Evolutionary conservation across 352 stramenopile species (phyloP).

Genomic region (Globisporangium canariense): DNA sequence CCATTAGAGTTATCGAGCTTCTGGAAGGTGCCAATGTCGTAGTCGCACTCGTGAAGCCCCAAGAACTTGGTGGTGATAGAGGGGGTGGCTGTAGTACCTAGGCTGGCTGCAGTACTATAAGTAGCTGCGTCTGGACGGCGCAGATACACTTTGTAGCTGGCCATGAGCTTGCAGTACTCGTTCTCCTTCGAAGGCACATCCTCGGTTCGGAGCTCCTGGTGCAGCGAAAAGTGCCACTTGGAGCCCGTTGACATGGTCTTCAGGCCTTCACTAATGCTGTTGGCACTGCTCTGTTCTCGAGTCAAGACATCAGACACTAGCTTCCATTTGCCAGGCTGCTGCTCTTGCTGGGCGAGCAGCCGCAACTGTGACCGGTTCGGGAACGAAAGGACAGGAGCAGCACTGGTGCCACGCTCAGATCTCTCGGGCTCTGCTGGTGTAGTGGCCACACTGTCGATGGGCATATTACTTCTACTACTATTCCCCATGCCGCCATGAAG

Average conservation of each 20-base stretch:
- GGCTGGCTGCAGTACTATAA: neutral
- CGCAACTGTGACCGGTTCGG: neutral
- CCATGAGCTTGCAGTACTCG: constrained; percentile 53
- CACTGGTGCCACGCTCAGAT: neutral
- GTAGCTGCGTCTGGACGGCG: constrained; percentile 7
- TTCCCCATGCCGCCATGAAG: neutral
- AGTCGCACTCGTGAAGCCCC: constrained; percentile 3
- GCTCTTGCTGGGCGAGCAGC: constrained; percentile 2
- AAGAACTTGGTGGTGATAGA: neutral
- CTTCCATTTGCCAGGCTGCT: constrained; percentile 5
- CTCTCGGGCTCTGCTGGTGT: no score
- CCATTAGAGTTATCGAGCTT: neutral
- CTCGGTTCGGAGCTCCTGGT: constrained; percentile 21
- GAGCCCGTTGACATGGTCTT: neutral
- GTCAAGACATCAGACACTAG: neutral
- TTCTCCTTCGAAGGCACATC: constrained; percentile 49
- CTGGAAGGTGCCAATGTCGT: constrained; percentile 5
- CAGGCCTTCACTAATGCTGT: neutral
- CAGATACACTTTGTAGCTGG: constrained; percentile 50
- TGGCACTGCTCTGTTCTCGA: neutral
- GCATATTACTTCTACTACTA: neutral
- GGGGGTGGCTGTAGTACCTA: neutral
- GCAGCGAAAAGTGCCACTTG: constrained; percentile 44
- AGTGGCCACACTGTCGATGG: neutral
- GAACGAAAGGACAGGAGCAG: neutral